A percentile compares a stretch with the other conserved stretches of the same genome.
Evolutionary conservation across 78 protist species (phyloP).

Genomic region (Speleostelium caveatum): DNA sequence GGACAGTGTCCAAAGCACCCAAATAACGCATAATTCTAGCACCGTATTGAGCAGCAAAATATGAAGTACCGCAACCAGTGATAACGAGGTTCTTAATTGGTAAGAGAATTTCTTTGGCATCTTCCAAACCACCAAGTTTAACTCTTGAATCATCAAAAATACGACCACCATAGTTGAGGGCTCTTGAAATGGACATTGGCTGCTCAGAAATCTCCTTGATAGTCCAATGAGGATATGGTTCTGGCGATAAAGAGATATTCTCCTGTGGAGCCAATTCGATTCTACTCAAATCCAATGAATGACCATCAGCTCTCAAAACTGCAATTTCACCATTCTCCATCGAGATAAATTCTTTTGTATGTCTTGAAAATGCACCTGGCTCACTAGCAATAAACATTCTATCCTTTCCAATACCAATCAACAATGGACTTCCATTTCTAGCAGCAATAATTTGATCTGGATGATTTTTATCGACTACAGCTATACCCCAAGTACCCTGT

Average conservation of each 20-base stretch:
- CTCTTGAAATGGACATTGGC: slow-evolving; percentile 87
- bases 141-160: slow-evolving; percentile 69
- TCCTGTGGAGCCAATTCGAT: slow-evolving; percentile 79
- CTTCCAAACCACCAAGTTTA: slow-evolving; percentile 89
- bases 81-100: slow-evolving; percentile 83
- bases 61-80: slow-evolving; percentile 94
- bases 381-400: slow-evolving; percentile 79
- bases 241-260: slow-evolving; percentile 69
- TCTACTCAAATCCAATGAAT: slow-evolving; percentile 60
- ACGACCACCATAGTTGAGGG: slow-evolving; percentile 91
- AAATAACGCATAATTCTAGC: slow-evolving; percentile 71
- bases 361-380: slow-evolving; percentile 81
- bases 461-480: slow-evolving; percentile 55
- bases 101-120: slow-evolving; percentile 46
- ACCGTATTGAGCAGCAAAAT: slow-evolving; percentile 86
- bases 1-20: slow-evolving; percentile 83
- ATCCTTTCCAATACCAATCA: slow-evolving; percentile 81
- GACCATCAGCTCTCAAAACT: slow-evolving; percentile 68
- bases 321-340: slow-evolving; percentile 83
- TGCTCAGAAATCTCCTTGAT: slow-evolving; percentile 98
- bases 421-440: slow-evolving; percentile 79
- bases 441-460: slow-evolving; percentile 83
- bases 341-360: slow-evolving; percentile 78
- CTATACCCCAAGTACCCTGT: slow-evolving; percentile 87
- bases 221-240: slow-evolving; percentile 93